Evolutionary conservation across 2,329 filamentous ascomycete genomes (phyloP).

Genomic region (Thelonectria blattea): DNA sequence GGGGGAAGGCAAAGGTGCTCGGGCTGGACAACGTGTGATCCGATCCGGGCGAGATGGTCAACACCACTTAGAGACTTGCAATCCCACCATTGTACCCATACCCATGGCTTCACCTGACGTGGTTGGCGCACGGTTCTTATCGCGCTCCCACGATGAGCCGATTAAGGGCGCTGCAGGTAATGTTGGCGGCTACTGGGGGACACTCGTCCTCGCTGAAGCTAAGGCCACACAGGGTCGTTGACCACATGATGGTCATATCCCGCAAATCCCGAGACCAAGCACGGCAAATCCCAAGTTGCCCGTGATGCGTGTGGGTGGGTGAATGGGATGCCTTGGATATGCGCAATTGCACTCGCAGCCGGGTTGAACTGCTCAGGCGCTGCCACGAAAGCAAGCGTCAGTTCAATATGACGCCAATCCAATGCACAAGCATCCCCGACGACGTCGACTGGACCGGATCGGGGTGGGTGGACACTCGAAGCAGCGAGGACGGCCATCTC

Average conservation of each 20-base stretch:
- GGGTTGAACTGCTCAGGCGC: conserved; percentile 40
- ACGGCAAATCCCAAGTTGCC: conserved; percentile 26
- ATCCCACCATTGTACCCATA: conserved; percentile 37
- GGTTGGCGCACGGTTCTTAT: conserved; percentile 39
- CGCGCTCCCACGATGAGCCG: conserved; percentile 37
- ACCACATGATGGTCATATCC: conserved; percentile 37
- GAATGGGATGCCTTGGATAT: conserved; percentile 22
- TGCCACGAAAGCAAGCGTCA: conserved; percentile 49
- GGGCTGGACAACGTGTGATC: conserved; percentile 38
- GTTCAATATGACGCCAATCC: conserved; percentile 37
- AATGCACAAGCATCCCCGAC: conserved; percentile 32
- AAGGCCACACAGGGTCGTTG: conserved; percentile 31
- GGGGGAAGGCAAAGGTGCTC: conserved; percentile 34
- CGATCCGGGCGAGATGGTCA: conserved; percentile 37
- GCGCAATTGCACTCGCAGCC: conserved; percentile 22
- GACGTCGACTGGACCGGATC: conserved; percentile 36
- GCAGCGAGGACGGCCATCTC: conserved; percentile 24
- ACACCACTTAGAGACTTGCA: conserved; percentile 38
- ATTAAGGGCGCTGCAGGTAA: conserved; percentile 38
- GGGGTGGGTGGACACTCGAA: conserved; percentile 41
- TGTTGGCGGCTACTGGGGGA: conserved; percentile 30
- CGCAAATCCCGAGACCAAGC: conserved; percentile 28
- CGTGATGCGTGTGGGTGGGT: conserved; percentile 26
- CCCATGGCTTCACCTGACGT: conserved; percentile 39
- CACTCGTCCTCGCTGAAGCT: conserved; percentile 28